These are phyloP conservation scores for Tulasnella calospora DNA, from an alignment of 768 basidiomycete species.

Conservation along the genomic window DNA sequence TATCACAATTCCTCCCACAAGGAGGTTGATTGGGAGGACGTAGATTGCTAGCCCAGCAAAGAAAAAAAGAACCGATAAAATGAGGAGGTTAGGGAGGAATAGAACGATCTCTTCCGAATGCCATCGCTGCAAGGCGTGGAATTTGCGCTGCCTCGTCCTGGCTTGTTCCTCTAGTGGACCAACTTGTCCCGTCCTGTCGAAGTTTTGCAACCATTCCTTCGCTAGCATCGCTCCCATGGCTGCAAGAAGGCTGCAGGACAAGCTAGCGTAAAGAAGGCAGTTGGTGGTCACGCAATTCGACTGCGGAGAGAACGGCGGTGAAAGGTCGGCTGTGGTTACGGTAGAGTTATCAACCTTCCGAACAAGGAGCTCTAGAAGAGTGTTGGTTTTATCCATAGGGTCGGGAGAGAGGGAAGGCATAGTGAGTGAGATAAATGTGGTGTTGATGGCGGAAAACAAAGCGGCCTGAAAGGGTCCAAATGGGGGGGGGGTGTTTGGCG, in stretches of 20 bases:
- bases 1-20: neutral
- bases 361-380: neutral
- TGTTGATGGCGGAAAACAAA: constrained; percentile 4
- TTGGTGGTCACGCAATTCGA: neutral
- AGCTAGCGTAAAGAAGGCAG: neutral
- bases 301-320: neutral
- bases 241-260: neutral
- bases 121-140: neutral
- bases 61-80: neutral
- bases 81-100: neutral
- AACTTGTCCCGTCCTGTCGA: neutral
- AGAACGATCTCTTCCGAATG: neutral
- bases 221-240: neutral
- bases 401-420: neutral
- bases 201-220: constrained; percentile 2
- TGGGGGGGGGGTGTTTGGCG: too few relatives aligned
- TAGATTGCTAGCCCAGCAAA: neutral
- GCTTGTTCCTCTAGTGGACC: constrained; percentile 2
- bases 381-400: neutral
- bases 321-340: neutral
- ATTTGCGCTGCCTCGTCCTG: neutral
- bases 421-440: neutral
- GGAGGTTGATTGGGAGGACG: neutral
- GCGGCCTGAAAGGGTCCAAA: too few relatives aligned
- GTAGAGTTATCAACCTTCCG: neutral